Evolutionary conservation across 2,329 filamentous ascomycete genomes (phyloP).

Genomic region (Raffaelea arxii): DNA sequence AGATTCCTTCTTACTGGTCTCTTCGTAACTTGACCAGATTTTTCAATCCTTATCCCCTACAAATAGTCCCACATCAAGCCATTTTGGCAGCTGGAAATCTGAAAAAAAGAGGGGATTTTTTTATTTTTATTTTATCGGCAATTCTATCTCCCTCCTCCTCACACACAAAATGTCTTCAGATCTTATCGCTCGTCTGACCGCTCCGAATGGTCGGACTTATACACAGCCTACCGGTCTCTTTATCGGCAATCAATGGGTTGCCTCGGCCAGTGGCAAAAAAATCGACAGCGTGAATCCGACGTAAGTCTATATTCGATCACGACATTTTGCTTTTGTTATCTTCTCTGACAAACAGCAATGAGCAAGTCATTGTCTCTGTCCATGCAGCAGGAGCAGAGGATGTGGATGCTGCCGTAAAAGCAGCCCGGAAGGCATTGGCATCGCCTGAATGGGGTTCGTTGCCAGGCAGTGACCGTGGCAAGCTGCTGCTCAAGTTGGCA

Average conservation of each 20-base stretch:
- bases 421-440: conserved; percentile 11
- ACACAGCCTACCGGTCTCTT: conserved; percentile 65
- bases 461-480: conserved; percentile 20
- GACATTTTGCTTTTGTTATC: neutral
- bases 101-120: too few relatives aligned
- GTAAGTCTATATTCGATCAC: conserved; percentile 31
- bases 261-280: conserved; percentile 53
- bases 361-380: conserved; percentile 9
- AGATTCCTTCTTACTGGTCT: too few relatives aligned
- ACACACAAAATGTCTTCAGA: too few relatives aligned
- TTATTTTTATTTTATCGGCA: too few relatives aligned
- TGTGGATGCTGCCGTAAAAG: conserved; percentile 11
- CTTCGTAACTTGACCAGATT: too few relatives aligned
- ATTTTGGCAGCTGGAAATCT: too few relatives aligned
- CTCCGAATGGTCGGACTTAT: conserved; percentile 67
- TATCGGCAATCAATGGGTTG: conserved; percentile 73
- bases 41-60: too few relatives aligned
- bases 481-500: conserved; percentile 33
- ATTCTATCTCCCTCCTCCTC: too few relatives aligned
- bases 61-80: too few relatives aligned
- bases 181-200: conserved; percentile 49
- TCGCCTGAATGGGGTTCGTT: conserved; percentile 8
- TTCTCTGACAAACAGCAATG: conserved; percentile 1
- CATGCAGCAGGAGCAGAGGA: conserved; percentile 8
- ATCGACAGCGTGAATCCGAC: conserved; percentile 61